Percentiles rank a stretch among this genome's conserved stretches.
Evolutionary conservation across 2,329 filamentous ascomycete species (phyloP).

Genomic region (Fusarium sp.): DNA sequence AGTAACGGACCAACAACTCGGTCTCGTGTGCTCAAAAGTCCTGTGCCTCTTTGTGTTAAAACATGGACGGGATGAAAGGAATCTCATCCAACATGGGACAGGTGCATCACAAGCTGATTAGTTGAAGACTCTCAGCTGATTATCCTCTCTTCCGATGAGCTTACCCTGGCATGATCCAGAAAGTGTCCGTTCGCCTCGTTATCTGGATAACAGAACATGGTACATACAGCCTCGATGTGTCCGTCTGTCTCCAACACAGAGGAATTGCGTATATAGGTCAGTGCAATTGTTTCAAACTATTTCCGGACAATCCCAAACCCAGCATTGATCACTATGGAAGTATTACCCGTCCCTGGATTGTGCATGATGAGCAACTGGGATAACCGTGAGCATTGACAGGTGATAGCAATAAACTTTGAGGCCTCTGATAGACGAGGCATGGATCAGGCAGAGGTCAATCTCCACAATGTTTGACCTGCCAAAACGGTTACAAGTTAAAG

Average conservation of each 20-base stretch:
- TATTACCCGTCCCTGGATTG: background rate
- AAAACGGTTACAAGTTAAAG: background rate
- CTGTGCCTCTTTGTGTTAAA: no score
- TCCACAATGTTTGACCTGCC: conserved; percentile 2
- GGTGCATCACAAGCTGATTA: background rate
- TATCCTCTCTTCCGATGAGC: background rate
- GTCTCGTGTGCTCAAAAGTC: no score
- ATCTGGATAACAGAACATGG: background rate
- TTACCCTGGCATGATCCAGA: background rate
- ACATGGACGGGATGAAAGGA: no score
- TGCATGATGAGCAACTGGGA: background rate
- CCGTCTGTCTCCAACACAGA: no score
- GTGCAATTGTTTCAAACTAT: background rate
- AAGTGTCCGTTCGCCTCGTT: background rate
- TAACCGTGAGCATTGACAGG: background rate
- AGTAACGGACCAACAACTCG: no score
- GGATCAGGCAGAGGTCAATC: background rate
- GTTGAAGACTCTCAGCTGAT: background rate
- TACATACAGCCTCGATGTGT: background rate
- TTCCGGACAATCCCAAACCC: background rate
- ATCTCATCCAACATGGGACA: no score
- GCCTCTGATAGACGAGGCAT: background rate
- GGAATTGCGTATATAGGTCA: background rate
- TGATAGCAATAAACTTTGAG: background rate
- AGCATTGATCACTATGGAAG: background rate